Evolutionary conservation across 164 flowering plant genomes (phyloP), one percentile per base, ranked within the genome.

Genomic region (Nelumbo lutea): DNA sequence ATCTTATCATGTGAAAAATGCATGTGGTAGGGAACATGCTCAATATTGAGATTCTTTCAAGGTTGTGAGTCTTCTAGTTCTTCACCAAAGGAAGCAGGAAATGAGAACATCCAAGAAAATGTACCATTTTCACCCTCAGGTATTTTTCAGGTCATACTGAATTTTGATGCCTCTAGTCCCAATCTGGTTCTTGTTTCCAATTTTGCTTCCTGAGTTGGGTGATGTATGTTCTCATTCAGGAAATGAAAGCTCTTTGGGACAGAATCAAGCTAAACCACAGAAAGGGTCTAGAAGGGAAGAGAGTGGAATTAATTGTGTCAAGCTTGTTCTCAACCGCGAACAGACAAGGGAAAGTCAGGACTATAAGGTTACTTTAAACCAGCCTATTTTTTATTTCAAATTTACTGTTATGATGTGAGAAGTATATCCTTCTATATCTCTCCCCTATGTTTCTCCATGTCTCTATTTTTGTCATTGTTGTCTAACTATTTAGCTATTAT

Each of bases 21-120:
- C 51, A 67, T 70, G 47, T 64, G 14, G 15, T 55, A 90, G 96
- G 94, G 94, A 61, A 84, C 88, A 52, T 46, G 75, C 68, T 85
- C 94, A 72, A 87, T 90, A 47, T 72, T 69, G 62, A 85, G 78
- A 70, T 90, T 84, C 70, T 88, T 88, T 66, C 83, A 79, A 61
- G 79, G 82, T 52, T 72, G 67, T 61, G 52, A 78, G 73, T 69
- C 82, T 69, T 72, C 82, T 47, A 59, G 44, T 67, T 74, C 79
- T 65, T 68, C 80, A 66, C 62, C 77, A 58, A 79, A 78, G 65
- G 74, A 70, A 44, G 61, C 60, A 52, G 9, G 42, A 42, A 79
- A 74, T 65, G 73, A 15, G 52, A 42, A 27, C 7, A 66, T 42
- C 45, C 66, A 67, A 63, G 80, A 76, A 62, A 55, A 76, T 72